Evolutionary conservation across 768 basidiomycete species (phyloP).

Genomic region (Arthromyces matolae): DNA sequence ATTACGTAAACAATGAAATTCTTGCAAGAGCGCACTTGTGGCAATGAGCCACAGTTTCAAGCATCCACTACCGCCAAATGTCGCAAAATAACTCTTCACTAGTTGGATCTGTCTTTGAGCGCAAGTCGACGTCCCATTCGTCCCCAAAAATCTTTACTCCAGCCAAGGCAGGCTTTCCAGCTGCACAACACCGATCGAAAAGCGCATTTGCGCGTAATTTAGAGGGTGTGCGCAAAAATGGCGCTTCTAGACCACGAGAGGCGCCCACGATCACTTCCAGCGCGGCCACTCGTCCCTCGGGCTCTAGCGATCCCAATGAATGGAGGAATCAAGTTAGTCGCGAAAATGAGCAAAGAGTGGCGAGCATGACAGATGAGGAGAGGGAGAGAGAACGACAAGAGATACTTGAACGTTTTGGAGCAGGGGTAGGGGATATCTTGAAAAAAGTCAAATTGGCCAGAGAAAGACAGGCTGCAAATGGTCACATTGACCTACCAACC

Average conservation of each 20-base stretch:
- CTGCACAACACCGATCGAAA: slow-evolving; percentile 59
- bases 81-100: slow-evolving; percentile 20
- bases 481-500: neutral
- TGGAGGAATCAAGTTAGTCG: slow-evolving; percentile 58
- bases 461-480: slow-evolving; percentile 28
- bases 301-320: slow-evolving; percentile 24
- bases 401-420: slow-evolving; percentile 70
- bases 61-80: slow-evolving; percentile 14
- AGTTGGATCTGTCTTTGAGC: slow-evolving; percentile 48
- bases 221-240: slow-evolving; percentile 32
- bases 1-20: no score
- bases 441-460: slow-evolving; percentile 47
- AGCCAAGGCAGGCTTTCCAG: slow-evolving; percentile 54
- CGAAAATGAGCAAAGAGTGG: slow-evolving; percentile 63
- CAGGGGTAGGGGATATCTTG: slow-evolving; percentile 59
- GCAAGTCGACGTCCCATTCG: slow-evolving; percentile 30
- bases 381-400: slow-evolving; percentile 60
- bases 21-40: no score
- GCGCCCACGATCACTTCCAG: slow-evolving; percentile 25
- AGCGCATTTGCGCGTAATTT: slow-evolving; percentile 56
- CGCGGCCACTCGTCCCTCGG: neutral
- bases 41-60: no score
- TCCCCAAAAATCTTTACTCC: slow-evolving; percentile 26
- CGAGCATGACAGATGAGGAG: slow-evolving; percentile 69
- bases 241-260: slow-evolving; percentile 19